phyloP scores from a whole-genome alignment of 2,329 filamentous ascomycete species.

The Canariomyces notabilis region DNA sequence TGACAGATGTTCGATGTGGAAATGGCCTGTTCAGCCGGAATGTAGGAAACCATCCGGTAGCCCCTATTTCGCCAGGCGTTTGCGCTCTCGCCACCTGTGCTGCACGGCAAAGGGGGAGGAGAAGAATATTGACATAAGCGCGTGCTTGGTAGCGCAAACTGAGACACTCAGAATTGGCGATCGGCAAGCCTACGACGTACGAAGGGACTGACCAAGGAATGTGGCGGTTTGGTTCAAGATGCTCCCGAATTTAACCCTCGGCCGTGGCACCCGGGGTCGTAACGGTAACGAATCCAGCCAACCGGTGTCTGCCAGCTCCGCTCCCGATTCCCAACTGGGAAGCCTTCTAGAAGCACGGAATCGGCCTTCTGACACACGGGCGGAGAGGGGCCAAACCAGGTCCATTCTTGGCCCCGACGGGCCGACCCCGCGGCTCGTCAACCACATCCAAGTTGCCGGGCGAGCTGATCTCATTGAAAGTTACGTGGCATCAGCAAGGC shows the following conservation, averaged over 20 bases:
- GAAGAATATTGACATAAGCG: neutral
- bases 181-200: no score
- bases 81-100: no score
- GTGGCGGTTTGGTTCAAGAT: neutral
- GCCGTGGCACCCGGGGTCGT: no score
- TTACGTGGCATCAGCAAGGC: no score
- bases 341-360: slow-evolving; percentile 13
- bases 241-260: no score
- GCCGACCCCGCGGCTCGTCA: neutral
- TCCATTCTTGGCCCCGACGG: neutral
- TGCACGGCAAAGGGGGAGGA: slow-evolving; percentile 1
- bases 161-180: neutral
- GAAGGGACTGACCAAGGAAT: neutral
- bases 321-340: slow-evolving; percentile 2
- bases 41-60: no score
- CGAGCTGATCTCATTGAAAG: no score
- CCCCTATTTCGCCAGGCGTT: no score
- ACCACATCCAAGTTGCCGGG: no score
- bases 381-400: neutral
- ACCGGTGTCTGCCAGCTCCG: neutral
- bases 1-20: no score
- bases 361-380: neutral
- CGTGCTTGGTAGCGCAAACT: neutral
- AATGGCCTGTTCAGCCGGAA: no score
- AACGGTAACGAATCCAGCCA: no score